Conservation (phyloP, 164 flowering plant genomes). For the Akebia trifoliata region DNA sequence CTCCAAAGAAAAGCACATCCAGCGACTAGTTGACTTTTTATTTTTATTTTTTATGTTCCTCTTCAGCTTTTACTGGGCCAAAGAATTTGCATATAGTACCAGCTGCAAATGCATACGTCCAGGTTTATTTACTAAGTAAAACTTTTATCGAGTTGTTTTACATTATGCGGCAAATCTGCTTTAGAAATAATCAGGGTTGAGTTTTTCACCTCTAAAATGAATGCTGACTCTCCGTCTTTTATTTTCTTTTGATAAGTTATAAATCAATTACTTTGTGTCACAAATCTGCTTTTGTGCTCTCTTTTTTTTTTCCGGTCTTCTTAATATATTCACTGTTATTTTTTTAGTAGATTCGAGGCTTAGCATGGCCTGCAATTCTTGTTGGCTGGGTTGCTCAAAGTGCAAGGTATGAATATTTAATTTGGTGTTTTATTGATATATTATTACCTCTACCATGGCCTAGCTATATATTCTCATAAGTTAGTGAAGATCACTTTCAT, state of each 20-base stretch:
- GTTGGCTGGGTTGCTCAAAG: conserved; percentile 96
- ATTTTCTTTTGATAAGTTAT: too few species aligned
- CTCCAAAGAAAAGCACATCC: background rate
- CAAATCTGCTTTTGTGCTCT: too few species aligned
- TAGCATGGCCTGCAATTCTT: conserved; percentile 97
- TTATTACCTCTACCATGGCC: too few species aligned
- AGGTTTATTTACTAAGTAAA: conserved; percentile 26
- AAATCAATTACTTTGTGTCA: too few species aligned
- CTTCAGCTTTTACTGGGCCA: conserved; percentile 50
- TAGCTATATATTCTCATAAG: too few species aligned
- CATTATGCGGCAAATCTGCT: background rate
- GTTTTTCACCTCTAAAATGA: too few species aligned
- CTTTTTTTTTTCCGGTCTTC: too few species aligned
- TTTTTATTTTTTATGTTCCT: conserved; percentile 3
- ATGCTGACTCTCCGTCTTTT: too few species aligned
- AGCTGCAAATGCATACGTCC: conserved; percentile 55
- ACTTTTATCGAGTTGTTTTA: background rate
- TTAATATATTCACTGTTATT: too few species aligned
- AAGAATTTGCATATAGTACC: conserved; percentile 38
- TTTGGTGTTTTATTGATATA: background rate
- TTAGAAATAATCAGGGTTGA: too few species aligned
- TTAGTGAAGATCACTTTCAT: too few species aligned
- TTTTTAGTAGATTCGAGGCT: conserved; percentile 70
- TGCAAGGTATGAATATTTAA: conserved; percentile 60
- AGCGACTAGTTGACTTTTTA: conserved; percentile 13